These are phyloP conservation scores for Dalbergia oliveri DNA, from an alignment of 306 rosid genomes.

Conservation along the genomic window DNA sequence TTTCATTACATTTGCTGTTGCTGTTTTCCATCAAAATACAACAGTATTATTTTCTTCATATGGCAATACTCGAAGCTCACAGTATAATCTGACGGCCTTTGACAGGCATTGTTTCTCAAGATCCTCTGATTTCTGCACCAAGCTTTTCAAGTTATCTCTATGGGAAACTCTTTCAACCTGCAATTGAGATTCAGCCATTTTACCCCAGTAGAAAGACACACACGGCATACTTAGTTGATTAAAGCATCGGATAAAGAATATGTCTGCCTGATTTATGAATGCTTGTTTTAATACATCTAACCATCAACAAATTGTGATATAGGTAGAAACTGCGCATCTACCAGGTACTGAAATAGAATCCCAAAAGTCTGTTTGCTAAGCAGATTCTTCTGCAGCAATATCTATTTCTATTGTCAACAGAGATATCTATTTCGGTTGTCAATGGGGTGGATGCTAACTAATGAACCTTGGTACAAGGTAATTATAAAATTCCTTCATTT, in stretches of 20 bases:
- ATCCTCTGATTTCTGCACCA: constrained; percentile 96
- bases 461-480: no score
- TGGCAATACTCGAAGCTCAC: constrained; percentile 92
- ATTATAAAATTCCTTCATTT: no score
- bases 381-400: constrained; percentile 38
- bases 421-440: background rate
- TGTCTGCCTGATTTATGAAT: constrained; percentile 3
- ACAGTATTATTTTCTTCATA: constrained; percentile 83
- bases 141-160: constrained; percentile 85
- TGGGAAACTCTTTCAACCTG: constrained; percentile 95
- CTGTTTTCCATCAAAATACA: constrained; percentile 61
- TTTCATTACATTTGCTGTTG: constrained; percentile 14
- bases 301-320: no score
- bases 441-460: background rate
- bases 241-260: background rate
- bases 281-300: background rate
- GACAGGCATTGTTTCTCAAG: constrained; percentile 94
- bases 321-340: background rate
- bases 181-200: constrained; percentile 42
- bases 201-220: constrained; percentile 6
- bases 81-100: constrained; percentile 84
- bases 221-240: background rate
- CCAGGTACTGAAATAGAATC: constrained; percentile 12
- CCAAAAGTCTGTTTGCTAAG: background rate
- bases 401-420: constrained; percentile 11